Percentiles rank a stretch among this genome's conserved stretches.
phyloP scores from a whole-genome alignment of 2,329 filamentous ascomycete genomes.

The Ceratocystis destructans region DNA sequence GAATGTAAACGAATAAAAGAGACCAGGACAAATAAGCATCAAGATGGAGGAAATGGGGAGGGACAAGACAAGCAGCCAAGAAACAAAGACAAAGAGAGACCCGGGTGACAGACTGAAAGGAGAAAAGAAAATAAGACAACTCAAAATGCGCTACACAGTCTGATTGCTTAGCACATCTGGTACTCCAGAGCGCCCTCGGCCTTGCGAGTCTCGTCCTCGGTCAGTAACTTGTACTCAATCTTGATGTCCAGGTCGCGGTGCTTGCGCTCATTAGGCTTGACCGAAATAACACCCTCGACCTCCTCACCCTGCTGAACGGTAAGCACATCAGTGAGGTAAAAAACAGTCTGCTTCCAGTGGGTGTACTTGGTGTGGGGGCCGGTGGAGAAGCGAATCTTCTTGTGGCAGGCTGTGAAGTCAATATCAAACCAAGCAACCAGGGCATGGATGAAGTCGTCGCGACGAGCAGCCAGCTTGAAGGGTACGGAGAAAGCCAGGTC shows the following conservation, averaged over 20 bases:
- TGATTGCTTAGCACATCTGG: constrained; percentile 52
- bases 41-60: neutral
- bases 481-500: constrained; percentile 74
- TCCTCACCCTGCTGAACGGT: constrained; percentile 81
- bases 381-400: constrained; percentile 91
- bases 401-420: constrained; percentile 96
- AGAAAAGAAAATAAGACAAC: constrained; percentile 11
- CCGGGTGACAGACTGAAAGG: neutral
- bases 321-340: constrained; percentile 87
- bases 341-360: constrained; percentile 99
- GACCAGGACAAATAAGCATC: neutral
- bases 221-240: constrained; percentile 68
- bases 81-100: neutral
- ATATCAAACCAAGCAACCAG: constrained; percentile 99
- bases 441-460: constrained; percentile 91
- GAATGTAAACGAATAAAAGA: constrained; percentile 13
- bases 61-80: neutral
- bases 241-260: constrained; percentile 86
- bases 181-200: constrained; percentile 62
- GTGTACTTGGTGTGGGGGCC: constrained; percentile 98
- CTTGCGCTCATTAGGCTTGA: constrained; percentile 88
- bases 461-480: constrained; percentile 62
- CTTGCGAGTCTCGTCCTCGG: constrained; percentile 55
- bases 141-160: neutral
- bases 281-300: constrained; percentile 58